phyloP scores from a whole-genome alignment of 2,329 filamentous ascomycete species.

The Colletotrichum horii region DNA sequence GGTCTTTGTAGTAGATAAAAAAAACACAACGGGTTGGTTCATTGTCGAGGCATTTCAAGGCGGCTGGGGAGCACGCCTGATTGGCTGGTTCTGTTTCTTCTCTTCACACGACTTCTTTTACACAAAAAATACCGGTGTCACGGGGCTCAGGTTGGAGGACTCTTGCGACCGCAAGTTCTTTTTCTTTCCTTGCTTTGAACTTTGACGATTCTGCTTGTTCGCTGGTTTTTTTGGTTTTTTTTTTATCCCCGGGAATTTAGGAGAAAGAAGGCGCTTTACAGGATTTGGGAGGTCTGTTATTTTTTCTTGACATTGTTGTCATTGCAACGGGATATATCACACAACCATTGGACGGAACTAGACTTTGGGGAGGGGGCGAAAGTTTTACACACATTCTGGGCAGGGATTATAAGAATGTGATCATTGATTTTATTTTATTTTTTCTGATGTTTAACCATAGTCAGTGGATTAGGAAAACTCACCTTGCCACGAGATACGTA shows the following conservation, averaged over 20 bases:
- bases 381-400: conserved; percentile 13
- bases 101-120: neutral
- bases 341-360: conserved; percentile 11
- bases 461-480: neutral
- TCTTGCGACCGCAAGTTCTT: neutral
- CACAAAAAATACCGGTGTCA: neutral
- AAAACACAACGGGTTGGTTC: conserved; percentile 1
- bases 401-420: conserved; percentile 13
- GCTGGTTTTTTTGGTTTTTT: neutral
- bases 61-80: neutral
- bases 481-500: neutral
- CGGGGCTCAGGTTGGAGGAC: neutral
- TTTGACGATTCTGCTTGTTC: neutral
- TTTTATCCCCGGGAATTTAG: neutral
- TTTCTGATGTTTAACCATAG: conserved; percentile 9
- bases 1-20: conserved; percentile 18
- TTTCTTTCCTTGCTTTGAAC: neutral
- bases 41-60: conserved; percentile 5
- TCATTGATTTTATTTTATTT: neutral
- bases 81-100: neutral
- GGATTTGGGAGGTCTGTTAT: neutral
- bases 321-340: neutral
- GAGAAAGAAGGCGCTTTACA: conserved; percentile 19
- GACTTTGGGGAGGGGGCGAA: neutral
- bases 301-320: neutral